Conservation (phyloP, 2,329 filamentous ascomycete genomes). For the Phaeophleospora eucalypticola region DNA sequence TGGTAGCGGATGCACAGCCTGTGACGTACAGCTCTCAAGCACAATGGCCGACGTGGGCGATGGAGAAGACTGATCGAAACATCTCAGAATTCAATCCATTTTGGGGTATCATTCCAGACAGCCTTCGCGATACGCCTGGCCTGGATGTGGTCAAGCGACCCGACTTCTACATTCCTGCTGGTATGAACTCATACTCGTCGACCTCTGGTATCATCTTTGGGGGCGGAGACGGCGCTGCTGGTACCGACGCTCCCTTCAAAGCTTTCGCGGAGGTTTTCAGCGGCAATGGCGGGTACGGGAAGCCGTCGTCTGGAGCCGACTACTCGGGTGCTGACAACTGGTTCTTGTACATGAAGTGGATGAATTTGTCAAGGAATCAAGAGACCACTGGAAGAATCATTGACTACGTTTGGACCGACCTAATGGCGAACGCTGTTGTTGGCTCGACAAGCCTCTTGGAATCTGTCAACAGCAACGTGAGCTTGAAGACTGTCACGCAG, state of each 20-base stretch:
- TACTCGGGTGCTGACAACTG: conserved; percentile 9
- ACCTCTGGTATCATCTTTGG: neutral
- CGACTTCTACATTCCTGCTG: conserved; percentile 8
- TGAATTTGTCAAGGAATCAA: neutral
- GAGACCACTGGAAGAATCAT: conserved; percentile 5
- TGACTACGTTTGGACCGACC: conserved; percentile 9
- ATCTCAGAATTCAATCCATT: neutral
- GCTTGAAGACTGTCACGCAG: neutral
- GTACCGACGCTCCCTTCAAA: conserved; percentile 3
- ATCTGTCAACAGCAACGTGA: neutral
- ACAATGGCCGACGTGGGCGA: conserved; percentile 8
- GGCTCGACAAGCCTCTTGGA: neutral
- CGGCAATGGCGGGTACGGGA: too few species aligned
- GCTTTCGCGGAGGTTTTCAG: neutral
- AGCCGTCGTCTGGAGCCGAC: too few species aligned
- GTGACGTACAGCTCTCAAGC: too few species aligned
- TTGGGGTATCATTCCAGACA: conserved; percentile 6
- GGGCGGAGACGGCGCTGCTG: conserved; percentile 5
- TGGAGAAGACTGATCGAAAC: conserved; percentile 3
- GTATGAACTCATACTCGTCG: neutral
- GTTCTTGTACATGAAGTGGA: conserved; percentile 8
- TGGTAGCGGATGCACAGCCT: too few species aligned
- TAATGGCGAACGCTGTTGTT: neutral
- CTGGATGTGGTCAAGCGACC: neutral
- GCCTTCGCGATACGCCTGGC: neutral